Evolutionary conservation across 2,329 filamentous ascomycete genomes (phyloP), one percentile per base, ranked within the genome.

Genomic region (Amauroascus niger): DNA sequence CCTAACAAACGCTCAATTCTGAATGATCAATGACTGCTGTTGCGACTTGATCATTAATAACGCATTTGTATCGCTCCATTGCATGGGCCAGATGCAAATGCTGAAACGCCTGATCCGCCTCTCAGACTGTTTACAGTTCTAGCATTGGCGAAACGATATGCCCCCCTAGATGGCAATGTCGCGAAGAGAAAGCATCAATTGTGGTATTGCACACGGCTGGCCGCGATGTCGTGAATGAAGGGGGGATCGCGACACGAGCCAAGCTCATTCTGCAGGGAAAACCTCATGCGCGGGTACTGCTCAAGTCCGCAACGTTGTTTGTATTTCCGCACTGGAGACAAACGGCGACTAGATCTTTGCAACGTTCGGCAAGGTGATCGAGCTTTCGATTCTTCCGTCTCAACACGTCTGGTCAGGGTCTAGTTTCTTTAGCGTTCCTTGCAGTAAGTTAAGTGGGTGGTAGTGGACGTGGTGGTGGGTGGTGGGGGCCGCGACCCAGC

Each of bases 211-310:
- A 45, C 13, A 13, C 47, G 16, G n/a, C 20, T 24, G 35, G 20
- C 9, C n/a, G 28, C 14, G 35, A 40, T 39, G 9, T 40, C 35
- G 14, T 18, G 14, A 28, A 49, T 22, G 33, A 11, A 49, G 39
- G n/a, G 18, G 40, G 14, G 16, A 20, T 40, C 32, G n/a, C 13
- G 46, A 32, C 24, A 50, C 13, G 28, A 32, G 48, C 22, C 28
- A 43, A 50, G 35, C 35, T 50, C 48, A 32, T 32, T 41, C 26
- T 50, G 48, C 37, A 50, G 48, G n/a, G 20, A 6, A 33, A n/a
- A 6, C 18, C n/a, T 40, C 20, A 49, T 40, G 37, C 22, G 20
- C 22, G 9, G 22, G n/a, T n/a, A 5, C 7, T n/a, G 41, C 3
- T 11, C 9, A 45, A 28, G 6, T 22, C 30, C n/a, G n/a, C 46